Evolutionary conservation across 2,329 filamentous ascomycete genomes (phyloP).

Genomic region (Lasiodiplodia theobromae): DNA sequence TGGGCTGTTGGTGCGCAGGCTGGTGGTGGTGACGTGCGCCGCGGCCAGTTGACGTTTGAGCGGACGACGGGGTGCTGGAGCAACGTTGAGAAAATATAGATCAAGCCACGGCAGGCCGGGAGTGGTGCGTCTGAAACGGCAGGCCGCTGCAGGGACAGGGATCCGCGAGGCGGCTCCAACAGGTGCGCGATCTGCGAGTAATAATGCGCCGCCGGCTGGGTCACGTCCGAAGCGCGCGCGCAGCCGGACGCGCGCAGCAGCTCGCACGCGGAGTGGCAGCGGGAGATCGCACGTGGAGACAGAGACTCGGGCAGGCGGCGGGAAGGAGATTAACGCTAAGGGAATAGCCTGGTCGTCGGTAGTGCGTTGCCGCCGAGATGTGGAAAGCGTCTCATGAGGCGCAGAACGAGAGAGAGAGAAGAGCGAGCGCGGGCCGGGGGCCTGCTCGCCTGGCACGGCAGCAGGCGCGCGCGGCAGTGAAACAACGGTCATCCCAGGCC

Average conservation of each 20-base stretch:
- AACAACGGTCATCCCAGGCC: conserved; percentile 22
- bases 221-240: conserved; percentile 16
- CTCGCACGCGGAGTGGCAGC: conserved; percentile 12
- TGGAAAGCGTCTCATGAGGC: background rate
- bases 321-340: conserved; percentile 12
- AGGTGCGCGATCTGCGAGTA: conserved; percentile 25
- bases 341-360: conserved; percentile 18
- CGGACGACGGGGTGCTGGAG: conserved; percentile 9
- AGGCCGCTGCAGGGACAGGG: conserved; percentile 22
- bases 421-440: background rate
- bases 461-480: conserved; percentile 24
- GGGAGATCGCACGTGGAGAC: conserved; percentile 27
- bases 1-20: conserved; percentile 1
- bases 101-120: conserved; percentile 19
- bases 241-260: conserved; percentile 3
- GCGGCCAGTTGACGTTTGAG: conserved; percentile 15
- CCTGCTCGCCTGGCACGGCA: conserved; percentile 19
- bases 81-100: conserved; percentile 11
- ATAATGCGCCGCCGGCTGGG: conserved; percentile 2
- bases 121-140: conserved; percentile 23
- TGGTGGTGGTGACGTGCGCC: conserved; percentile 21
- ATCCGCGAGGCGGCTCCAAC: conserved; percentile 19
- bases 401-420: background rate
- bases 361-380: conserved; percentile 3
- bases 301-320: background rate